phyloP scores from a whole-genome alignment of 805 yeast genomes.

The Candida manassasensis region DNA sequence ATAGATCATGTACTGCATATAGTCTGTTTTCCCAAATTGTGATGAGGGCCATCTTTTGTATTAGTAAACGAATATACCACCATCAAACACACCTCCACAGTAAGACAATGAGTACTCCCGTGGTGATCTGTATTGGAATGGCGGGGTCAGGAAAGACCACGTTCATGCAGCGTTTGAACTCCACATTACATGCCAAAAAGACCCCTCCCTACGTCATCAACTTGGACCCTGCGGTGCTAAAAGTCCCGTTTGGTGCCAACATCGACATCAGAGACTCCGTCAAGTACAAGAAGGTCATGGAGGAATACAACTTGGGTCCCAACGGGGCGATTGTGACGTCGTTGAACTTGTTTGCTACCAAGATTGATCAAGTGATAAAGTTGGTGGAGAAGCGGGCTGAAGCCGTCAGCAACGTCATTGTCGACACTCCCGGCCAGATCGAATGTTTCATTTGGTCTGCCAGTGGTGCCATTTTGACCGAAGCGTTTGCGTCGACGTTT shows the following conservation, averaged over 20 bases:
- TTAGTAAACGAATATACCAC: too few relatives aligned
- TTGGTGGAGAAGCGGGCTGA: conserved; percentile 75
- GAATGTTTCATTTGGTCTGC: conserved; percentile 99
- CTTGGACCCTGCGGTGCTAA: conserved; percentile 92
- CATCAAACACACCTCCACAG: too few relatives aligned
- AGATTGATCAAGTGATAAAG: conserved; percentile 89
- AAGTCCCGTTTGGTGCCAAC: conserved; percentile 90
- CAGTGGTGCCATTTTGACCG: conserved; percentile 93
- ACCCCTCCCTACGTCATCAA: conserved; percentile 87
- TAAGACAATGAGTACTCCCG: conserved; percentile 28
- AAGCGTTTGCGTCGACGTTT: conserved; percentile 90
- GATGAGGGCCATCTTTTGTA: too few relatives aligned
- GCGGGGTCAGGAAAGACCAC: conserved; percentile 90
- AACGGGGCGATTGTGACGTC: conserved; percentile 98
- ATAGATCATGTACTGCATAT: conserved; percentile 1
- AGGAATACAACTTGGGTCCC: conserved; percentile 91
- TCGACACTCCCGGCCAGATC: conserved; percentile 98
- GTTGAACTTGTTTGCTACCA: conserved; percentile 85
- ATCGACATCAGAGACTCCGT: conserved; percentile 96
- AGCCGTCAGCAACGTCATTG: conserved; percentile 60
- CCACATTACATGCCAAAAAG: conserved; percentile 73
- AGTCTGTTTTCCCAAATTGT: background rate
- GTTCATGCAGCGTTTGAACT: conserved; percentile 89
- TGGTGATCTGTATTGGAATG: conserved; percentile 47
- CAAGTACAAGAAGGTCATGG: conserved; percentile 94